Evolutionary conservation across 2,329 filamentous ascomycete species (phyloP).

Genomic region (Aspergillus transmontanensis): DNA sequence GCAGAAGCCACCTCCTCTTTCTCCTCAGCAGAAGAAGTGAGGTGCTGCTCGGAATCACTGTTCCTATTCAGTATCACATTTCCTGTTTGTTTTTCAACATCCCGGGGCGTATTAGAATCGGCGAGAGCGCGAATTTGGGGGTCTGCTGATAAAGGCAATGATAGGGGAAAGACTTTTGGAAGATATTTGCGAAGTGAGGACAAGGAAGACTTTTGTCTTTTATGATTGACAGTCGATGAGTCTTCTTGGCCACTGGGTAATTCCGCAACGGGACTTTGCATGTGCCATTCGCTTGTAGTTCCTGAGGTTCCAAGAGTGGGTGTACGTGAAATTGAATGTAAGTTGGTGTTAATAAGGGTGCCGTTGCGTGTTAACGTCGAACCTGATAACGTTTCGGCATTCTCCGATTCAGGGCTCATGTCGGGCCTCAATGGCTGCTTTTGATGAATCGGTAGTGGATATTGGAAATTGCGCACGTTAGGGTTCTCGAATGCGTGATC

Average conservation of each 20-base stretch:
- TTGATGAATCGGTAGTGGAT: conserved; percentile 32
- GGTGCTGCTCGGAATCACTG: conserved; percentile 9
- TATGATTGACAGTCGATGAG: conserved; percentile 25
- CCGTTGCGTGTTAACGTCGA: conserved; percentile 30
- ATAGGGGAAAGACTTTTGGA: conserved; percentile 32
- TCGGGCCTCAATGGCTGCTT: conserved; percentile 35
- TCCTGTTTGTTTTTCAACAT: conserved; percentile 32
- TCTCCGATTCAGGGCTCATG: conserved; percentile 29
- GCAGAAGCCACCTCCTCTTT: conserved; percentile 4
- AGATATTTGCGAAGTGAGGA: conserved; percentile 38
- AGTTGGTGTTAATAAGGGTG: conserved; percentile 20
- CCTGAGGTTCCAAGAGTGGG: conserved; percentile 31
- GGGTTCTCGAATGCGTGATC: conserved; percentile 28
- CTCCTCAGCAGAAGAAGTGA: conserved; percentile 7
- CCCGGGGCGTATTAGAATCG: conserved; percentile 28
- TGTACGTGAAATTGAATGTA: conserved; percentile 34
- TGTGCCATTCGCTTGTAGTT: conserved; percentile 20
- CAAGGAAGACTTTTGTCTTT: conserved; percentile 36
- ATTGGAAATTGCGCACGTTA: conserved; percentile 33
- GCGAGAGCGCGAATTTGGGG: conserved; percentile 41
- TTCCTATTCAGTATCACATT: conserved; percentile 6
- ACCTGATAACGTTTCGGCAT: conserved; percentile 33
- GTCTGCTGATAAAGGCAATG: conserved; percentile 36
- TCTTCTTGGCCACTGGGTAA: conserved; percentile 26
- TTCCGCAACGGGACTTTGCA: conserved; percentile 21